A percentile compares a stretch with the other conserved stretches of the same genome.
Evolutionary conservation across 805 yeast species (phyloP).

Genomic region (Blastobotrys parvus): DNA sequence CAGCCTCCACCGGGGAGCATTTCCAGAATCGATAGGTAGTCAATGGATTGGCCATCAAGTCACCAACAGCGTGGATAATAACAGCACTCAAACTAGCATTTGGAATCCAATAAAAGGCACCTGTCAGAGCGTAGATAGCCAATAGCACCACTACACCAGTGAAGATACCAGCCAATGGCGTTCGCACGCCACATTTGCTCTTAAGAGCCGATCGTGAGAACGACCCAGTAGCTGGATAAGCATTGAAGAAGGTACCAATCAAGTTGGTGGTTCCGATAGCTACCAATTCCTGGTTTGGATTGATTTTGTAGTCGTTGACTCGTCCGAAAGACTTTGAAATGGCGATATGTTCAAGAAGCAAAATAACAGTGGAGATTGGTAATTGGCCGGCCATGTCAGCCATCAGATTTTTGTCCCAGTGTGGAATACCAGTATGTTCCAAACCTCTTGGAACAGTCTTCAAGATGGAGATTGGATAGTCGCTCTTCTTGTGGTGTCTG

Average conservation of each 20-base stretch:
- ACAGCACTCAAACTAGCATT: slow-evolving; percentile 81
- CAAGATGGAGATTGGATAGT: slow-evolving; percentile 48
- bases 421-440: slow-evolving; percentile 64
- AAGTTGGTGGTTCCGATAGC: slow-evolving; percentile 91
- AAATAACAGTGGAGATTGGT: slow-evolving; percentile 77
- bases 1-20: slow-evolving; percentile 63
- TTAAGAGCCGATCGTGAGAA: slow-evolving; percentile 91
- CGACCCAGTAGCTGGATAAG: slow-evolving; percentile 95
- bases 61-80: slow-evolving; percentile 89
- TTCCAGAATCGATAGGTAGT: slow-evolving; percentile 53
- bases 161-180: slow-evolving; percentile 86
- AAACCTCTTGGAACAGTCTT: slow-evolving; percentile 82
- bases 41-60: slow-evolving; percentile 53
- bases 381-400: slow-evolving; percentile 61
- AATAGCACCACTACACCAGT: slow-evolving; percentile 84
- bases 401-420: slow-evolving; percentile 51
- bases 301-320: slow-evolving; percentile 79
- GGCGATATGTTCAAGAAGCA: slow-evolving; percentile 86
- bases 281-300: slow-evolving; percentile 87
- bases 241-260: slow-evolving; percentile 84
- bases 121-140: slow-evolving; percentile 77
- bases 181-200: slow-evolving; percentile 90
- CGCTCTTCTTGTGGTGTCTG: slow-evolving; percentile 33
- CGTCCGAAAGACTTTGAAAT: slow-evolving; percentile 91
- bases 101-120: slow-evolving; percentile 82